Evolutionary conservation across 2,329 filamentous ascomycete genomes (phyloP).

Genomic region (Hymenoscyphus scutula): DNA sequence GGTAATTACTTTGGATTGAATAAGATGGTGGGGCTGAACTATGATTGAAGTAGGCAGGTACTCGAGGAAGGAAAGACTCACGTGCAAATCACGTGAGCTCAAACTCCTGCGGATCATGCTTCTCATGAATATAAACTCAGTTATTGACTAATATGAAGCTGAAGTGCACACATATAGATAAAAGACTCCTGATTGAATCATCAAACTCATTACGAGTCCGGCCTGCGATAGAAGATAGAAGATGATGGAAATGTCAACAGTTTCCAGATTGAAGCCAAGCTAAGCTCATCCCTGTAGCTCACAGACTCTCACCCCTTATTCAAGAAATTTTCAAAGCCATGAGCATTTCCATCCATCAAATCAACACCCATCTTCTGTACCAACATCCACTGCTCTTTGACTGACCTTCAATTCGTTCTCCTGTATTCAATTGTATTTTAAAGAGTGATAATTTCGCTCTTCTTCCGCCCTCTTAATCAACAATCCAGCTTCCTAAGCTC

Average conservation of each 20-base stretch:
- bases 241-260: not conserved
- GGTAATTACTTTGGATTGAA: too few species aligned
- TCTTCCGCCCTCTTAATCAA: not conserved
- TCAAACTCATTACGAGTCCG: not conserved
- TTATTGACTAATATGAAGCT: too few species aligned
- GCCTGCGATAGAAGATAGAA: not conserved
- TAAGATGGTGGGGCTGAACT: too few species aligned
- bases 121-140: not conserved
- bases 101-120: not conserved
- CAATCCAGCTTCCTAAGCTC: not conserved
- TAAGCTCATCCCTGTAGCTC: constrained; percentile 3
- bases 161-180: too few species aligned
- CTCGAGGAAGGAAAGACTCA: not conserved
- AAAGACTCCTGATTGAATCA: not conserved
- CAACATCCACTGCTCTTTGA: constrained; percentile 4
- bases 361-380: constrained; percentile 9
- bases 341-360: constrained; percentile 7
- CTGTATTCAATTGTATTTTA: constrained; percentile 12
- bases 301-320: not conserved
- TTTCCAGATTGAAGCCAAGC: not conserved
- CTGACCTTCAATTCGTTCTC: constrained; percentile 5
- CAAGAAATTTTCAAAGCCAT: not conserved
- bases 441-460: not conserved
- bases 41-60: too few species aligned
- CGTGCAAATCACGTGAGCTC: not conserved